Percentiles rank a stretch among this genome's conserved stretches.
phyloP scores from a whole-genome alignment of 495 filamentous ascomycete genomes.

The Oleoguttula mirabilis region DNA sequence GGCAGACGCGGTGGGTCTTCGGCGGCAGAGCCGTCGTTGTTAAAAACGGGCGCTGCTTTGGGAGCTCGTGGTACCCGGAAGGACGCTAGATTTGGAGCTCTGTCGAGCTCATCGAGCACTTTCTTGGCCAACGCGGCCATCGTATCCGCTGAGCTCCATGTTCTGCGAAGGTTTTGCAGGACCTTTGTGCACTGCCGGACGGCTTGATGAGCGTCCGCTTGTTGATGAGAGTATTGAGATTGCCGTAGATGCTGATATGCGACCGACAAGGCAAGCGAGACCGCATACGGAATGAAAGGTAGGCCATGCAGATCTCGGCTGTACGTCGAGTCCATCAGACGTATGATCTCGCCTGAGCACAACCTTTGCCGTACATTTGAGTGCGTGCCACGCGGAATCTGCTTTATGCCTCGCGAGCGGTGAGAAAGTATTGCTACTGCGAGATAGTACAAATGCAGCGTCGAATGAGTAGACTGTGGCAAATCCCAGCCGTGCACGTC shows the following conservation, averaged over 20 bases:
- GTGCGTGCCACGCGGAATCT: slow-evolving; percentile 32
- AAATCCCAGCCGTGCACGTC: slow-evolving; percentile 58
- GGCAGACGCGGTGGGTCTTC: too few relatives aligned
- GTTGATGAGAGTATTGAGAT: slow-evolving; percentile 50
- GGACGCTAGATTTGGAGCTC: slow-evolving; percentile 6
- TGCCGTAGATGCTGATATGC: slow-evolving; percentile 56
- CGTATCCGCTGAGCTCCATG: slow-evolving; percentile 52
- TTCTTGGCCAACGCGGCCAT: slow-evolving; percentile 34
- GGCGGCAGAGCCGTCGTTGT: too few relatives aligned
- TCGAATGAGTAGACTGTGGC: slow-evolving; percentile 50
- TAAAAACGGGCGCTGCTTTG: background rate
- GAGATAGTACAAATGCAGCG: slow-evolving; percentile 59
- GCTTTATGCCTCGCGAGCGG: slow-evolving; percentile 33
- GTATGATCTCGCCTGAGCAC: slow-evolving; percentile 52
- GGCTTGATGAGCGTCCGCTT: slow-evolving; percentile 46
- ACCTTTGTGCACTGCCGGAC: slow-evolving; percentile 47
- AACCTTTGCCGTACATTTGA: slow-evolving; percentile 51
- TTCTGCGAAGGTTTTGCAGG: slow-evolving; percentile 42
- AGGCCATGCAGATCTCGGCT: slow-evolving; percentile 42
- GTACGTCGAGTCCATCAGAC: slow-evolving; percentile 44
- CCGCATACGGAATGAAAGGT: slow-evolving; percentile 56
- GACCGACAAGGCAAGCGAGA: slow-evolving; percentile 55
- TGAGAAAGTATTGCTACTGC: slow-evolving; percentile 52
- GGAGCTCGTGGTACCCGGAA: slow-evolving; percentile 11
- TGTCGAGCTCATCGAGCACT: slow-evolving; percentile 15